Evolutionary conservation across 176 grass and related monocot species (phyloP).

Genomic region (Areca catechu): DNA sequence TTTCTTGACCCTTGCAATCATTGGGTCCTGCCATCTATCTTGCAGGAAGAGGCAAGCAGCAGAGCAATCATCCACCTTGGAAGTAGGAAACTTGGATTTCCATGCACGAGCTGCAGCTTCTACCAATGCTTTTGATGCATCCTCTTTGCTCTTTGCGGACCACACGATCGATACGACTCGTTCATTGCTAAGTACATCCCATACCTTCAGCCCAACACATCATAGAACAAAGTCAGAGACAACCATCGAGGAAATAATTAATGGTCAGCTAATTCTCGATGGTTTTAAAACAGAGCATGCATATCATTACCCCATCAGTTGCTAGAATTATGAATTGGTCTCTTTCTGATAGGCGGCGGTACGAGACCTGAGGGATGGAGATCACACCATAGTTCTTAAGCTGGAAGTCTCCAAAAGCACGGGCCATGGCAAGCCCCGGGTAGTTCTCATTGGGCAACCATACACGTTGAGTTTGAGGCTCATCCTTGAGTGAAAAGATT

Average conservation of each 20-base stretch:
- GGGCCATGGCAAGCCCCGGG: constrained; percentile 76
- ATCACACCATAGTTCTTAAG: constrained; percentile 72
- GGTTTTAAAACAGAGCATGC: neutral
- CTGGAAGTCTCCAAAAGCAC: constrained; percentile 60
- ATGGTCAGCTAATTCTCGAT: too few relatives aligned
- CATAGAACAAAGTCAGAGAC: neutral
- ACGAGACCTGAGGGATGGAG: constrained; percentile 50
- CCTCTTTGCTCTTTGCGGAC: constrained; percentile 45
- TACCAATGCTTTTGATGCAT: constrained; percentile 69
- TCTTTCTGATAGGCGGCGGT: constrained; percentile 24
- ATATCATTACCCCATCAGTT: constrained; percentile 46
- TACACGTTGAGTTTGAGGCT: constrained; percentile 50
- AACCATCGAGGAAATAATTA: neutral
- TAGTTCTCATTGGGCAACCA: constrained; percentile 68
- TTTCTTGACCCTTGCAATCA: too few relatives aligned
- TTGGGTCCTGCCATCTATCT: constrained; percentile 16
- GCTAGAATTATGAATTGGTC: constrained; percentile 79
- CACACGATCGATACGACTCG: constrained; percentile 72
- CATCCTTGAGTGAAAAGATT: constrained; percentile 59
- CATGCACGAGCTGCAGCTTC: constrained; percentile 66
- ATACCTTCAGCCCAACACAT: constrained; percentile 21
- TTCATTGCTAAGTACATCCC: constrained; percentile 93
- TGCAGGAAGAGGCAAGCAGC: constrained; percentile 79
- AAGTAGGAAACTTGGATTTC: constrained; percentile 56
- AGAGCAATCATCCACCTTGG: constrained; percentile 78